Percentiles rank a stretch among this genome's conserved stretches.
These are phyloP conservation scores for Stephania yunnanensis DNA, from an alignment of 164 flowering plant species.

Conservation along the genomic window DNA sequence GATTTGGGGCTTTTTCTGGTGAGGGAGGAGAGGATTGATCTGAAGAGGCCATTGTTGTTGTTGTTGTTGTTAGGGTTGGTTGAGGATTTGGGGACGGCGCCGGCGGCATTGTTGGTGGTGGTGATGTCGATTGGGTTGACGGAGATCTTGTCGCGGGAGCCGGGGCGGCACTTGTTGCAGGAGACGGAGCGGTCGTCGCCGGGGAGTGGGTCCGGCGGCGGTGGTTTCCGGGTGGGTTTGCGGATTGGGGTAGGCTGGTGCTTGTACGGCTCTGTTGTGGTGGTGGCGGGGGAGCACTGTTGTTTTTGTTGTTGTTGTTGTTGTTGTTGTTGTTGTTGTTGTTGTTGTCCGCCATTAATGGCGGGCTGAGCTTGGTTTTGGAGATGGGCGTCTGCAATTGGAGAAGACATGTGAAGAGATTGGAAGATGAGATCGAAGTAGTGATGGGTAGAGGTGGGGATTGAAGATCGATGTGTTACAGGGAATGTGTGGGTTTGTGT, in stretches of 20 bases:
- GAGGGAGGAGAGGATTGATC: constrained; percentile 43
- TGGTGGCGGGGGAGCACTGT: not conserved
- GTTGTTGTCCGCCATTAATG: not conserved
- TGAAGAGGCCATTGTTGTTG: constrained; percentile 59
- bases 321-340: not conserved
- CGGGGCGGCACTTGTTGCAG: constrained; percentile 86
- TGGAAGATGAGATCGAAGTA: constrained; percentile 42
- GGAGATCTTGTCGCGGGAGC: constrained; percentile 63
- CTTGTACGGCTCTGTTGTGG: not conserved
- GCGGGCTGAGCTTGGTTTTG: too few species aligned
- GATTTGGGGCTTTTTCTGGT: constrained; percentile 54
- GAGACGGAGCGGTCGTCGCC: constrained; percentile 39
- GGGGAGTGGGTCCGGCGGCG: constrained; percentile 12
- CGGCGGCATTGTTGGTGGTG: constrained; percentile 37
- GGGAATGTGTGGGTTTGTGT: too few species aligned
- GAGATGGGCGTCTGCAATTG: not conserved
- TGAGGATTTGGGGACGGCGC: constrained; percentile 27
- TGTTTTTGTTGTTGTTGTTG: not conserved
- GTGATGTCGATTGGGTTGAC: constrained; percentile 67
- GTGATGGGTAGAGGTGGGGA: constrained; percentile 29
- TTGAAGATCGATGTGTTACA: constrained; percentile 6
- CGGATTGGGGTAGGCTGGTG: constrained; percentile 60
- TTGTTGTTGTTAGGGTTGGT: constrained; percentile 11
- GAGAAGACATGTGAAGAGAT: not conserved
- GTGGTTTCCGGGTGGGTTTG: constrained; percentile 15